Evolutionary conservation across 2,329 filamentous ascomycete genomes (phyloP), one percentile per base, ranked within the genome.

Genomic region (Trichoderma pleuroti): DNA sequence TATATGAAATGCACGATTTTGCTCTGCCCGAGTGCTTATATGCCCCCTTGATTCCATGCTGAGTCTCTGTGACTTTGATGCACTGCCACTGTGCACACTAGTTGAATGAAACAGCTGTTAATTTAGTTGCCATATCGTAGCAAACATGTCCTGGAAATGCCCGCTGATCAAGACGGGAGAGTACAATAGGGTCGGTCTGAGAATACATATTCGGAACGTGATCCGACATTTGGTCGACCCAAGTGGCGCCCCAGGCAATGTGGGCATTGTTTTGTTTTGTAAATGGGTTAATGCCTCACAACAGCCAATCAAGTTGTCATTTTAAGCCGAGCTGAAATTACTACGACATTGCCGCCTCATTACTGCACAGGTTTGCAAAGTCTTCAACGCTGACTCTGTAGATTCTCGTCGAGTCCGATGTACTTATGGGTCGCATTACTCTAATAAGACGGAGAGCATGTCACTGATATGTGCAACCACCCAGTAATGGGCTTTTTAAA

Each of bases 1-100:
- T 63, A 70, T 70, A 70, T 59, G 60, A 64, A 64, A 65, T 70
- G 59, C 32, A 70, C 28, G 67, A 70, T 61, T 28, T 42, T 68
- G 28, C 39, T 57, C 54, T 68, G 66, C 66, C 26, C 26, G 11
- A 49, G 42, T 21, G 26, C 21, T 28, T 42, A 24, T 21, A 26
- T 26, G 56, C 26, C 14, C 18, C 26, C 28, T 6, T 26, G n/a
- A 30, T 36, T n/a, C n/a, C 18, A 8, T 36, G 5, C 11, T 16
- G 56, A 30, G 2, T 11, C n/a, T 28, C 39, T n/a, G 65, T 68
- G 56, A 52, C 30, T 30, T 30, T 42, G 63, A 21, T 57, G 32
- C 26, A 30, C 14, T 65, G 30, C 26, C 3, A 28, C 26, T 28
- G 26, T 65, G 21, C 7, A 16, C n/a, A 52, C 5, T 16, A 21